These are phyloP conservation scores for Cicer bijugum DNA, from an alignment of 306 rosid species.

Conservation along the genomic window DNA sequence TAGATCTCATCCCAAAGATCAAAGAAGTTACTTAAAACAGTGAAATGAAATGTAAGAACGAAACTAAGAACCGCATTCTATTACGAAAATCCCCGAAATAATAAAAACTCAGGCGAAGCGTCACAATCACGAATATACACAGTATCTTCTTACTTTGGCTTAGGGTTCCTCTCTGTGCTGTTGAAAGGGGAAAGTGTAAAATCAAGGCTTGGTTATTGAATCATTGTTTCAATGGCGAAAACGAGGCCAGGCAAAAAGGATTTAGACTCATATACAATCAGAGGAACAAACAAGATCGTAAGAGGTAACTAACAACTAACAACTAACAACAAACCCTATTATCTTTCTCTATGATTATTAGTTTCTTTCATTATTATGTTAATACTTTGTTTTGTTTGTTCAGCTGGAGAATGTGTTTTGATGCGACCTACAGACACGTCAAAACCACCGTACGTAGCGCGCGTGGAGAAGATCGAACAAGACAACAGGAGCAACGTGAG, in stretches of 20 bases:
- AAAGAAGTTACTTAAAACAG: too few species aligned
- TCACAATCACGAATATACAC: neutral
- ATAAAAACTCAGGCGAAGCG: slow-evolving; percentile 1
- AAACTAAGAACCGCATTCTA: neutral
- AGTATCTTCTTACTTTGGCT: too few species aligned
- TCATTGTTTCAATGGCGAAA: slow-evolving; percentile 64
- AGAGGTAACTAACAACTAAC: slow-evolving; percentile 55
- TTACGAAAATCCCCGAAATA: too few species aligned
- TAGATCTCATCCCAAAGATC: too few species aligned
- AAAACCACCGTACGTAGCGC: slow-evolving; percentile 79
- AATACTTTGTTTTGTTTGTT: slow-evolving; percentile 1
- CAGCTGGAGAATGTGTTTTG: slow-evolving; percentile 79
- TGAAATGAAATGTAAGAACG: too few species aligned
- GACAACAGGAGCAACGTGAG: slow-evolving; percentile 63
- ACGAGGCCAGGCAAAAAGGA: slow-evolving; percentile 75
- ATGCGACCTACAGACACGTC: slow-evolving; percentile 80
- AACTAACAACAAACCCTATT: neutral
- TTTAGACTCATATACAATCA: slow-evolving; percentile 75
- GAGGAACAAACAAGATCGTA: slow-evolving; percentile 86
- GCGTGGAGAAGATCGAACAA: slow-evolving; percentile 72
- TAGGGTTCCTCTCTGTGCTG: neutral
- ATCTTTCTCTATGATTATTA: neutral
- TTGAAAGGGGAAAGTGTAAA: neutral
- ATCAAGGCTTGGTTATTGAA: too few species aligned
- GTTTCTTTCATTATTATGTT: too few species aligned